Percentiles rank a stretch among this genome's conserved stretches.
Evolutionary conservation across 129 eudicot genomes (phyloP).

Genomic region (Pseudognaphalium luteoalbum): DNA sequence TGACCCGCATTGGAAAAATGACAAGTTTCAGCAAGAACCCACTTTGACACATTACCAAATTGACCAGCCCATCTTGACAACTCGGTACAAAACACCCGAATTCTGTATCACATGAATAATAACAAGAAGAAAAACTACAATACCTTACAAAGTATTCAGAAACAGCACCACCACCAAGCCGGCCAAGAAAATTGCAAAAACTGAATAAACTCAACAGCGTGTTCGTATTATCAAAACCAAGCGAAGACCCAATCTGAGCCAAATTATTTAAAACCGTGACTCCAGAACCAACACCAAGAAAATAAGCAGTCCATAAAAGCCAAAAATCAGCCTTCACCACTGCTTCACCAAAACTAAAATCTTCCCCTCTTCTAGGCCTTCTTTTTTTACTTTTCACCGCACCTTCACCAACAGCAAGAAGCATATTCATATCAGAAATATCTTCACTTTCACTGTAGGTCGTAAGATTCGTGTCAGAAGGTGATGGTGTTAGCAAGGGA

Average conservation of each 20-base stretch:
- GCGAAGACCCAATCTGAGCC: conserved; percentile 84
- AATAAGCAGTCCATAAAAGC: conserved; percentile 84
- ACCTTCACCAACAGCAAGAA: conserved; percentile 90
- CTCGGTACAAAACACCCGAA: background rate
- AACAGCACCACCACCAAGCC: conserved; percentile 85
- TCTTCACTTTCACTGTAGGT: conserved; percentile 57
- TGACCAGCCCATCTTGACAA: background rate
- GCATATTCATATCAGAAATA: conserved; percentile 62
- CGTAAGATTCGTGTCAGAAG: conserved; percentile 56
- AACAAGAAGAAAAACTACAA: conserved; percentile 32
- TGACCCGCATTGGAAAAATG: background rate
- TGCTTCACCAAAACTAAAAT: conserved; percentile 77
- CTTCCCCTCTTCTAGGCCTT: conserved; percentile 86
- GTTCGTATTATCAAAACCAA: conserved; percentile 61
- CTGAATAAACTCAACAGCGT: conserved; percentile 77
- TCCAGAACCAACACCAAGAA: conserved; percentile 87
- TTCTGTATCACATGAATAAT: background rate
- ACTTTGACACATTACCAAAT: background rate
- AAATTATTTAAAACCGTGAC: conserved; percentile 88
- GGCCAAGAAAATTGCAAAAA: conserved; percentile 85
- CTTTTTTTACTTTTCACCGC: conserved; percentile 74
- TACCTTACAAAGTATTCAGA: conserved; percentile 91
- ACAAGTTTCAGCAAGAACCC: background rate
- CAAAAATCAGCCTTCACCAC: conserved; percentile 89
- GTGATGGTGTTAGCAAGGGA: conserved; percentile 54